Conservation (phyloP, 2,329 filamentous ascomycete species). For the Coniochaeta hoffmannii region DNA sequence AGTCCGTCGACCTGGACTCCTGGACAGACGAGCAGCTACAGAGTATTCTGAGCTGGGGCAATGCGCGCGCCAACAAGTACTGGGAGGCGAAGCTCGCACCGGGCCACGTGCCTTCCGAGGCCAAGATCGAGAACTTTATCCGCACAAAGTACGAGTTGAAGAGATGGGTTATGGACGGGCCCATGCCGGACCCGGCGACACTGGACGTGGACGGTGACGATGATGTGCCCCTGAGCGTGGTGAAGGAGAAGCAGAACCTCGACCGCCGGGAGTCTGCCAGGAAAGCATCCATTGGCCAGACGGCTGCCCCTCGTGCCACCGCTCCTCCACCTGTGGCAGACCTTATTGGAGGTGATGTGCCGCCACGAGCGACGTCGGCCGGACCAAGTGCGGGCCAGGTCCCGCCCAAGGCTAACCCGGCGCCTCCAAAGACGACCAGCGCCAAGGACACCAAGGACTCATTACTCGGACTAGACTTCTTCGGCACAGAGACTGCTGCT, state of each 20-base stretch:
- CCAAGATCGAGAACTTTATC: constrained; percentile 99
- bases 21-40: constrained; percentile 98
- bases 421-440: constrained; percentile 60
- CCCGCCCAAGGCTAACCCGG: constrained; percentile 54
- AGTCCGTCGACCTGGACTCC: constrained; percentile 93
- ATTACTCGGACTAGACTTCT: constrained; percentile 85
- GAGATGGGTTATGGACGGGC: constrained; percentile 98
- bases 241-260: constrained; percentile 59
- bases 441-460: constrained; percentile 88
- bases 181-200: constrained; percentile 84
- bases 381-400: constrained; percentile 55
- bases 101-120: constrained; percentile 88
- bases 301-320: constrained; percentile 13
- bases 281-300: constrained; percentile 48
- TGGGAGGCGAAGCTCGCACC: constrained; percentile 93
- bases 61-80: constrained; percentile 94
- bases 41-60: constrained; percentile 92
- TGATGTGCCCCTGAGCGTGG: constrained; percentile 59
- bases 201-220: constrained; percentile 81
- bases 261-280: constrained; percentile 52
- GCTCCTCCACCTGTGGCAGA: constrained; percentile 53
- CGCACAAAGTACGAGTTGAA: constrained; percentile 98
- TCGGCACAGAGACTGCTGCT: constrained; percentile 63
- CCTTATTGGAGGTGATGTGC: constrained; percentile 71
- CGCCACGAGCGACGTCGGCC: constrained; percentile 66